phyloP scores from a whole-genome alignment of 2,329 filamentous ascomycete genomes.

The Fusarium anguioides region DNA sequence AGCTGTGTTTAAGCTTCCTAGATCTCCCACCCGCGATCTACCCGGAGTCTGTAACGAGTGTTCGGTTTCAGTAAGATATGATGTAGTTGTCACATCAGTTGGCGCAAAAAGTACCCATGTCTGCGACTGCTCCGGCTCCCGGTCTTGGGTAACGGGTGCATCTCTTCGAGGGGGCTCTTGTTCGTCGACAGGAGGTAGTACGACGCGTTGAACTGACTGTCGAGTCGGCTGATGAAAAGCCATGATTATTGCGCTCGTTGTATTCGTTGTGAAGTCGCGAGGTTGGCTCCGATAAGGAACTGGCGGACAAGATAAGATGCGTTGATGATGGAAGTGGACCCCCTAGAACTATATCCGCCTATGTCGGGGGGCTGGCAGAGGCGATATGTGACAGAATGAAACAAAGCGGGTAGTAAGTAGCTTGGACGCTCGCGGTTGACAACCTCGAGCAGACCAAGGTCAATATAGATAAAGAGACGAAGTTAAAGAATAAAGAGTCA shows the following conservation, averaged over 20 bases:
- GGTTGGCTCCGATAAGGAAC: slow-evolving; percentile 38
- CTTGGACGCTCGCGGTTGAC: slow-evolving; percentile 13
- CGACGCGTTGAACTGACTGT: slow-evolving; percentile 62
- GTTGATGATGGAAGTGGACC: slow-evolving; percentile 43
- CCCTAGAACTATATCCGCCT: slow-evolving; percentile 30
- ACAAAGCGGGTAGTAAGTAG: slow-evolving; percentile 1
- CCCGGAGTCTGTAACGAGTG: slow-evolving; percentile 73
- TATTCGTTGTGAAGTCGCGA: slow-evolving; percentile 24
- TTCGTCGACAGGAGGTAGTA: slow-evolving; percentile 55
- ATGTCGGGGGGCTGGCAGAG: slow-evolving; percentile 36
- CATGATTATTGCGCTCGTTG: slow-evolving; percentile 52
- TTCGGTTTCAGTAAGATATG: slow-evolving; percentile 76
- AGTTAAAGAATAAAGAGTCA: slow-evolving; percentile 1
- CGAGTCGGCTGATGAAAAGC: slow-evolving; percentile 71
- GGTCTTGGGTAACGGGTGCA: slow-evolving; percentile 47
- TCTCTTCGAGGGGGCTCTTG: slow-evolving; percentile 47
- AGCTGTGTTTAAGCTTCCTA: slow-evolving; percentile 79
- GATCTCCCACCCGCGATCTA: slow-evolving; percentile 80
- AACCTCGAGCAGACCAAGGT: slow-evolving; percentile 14
- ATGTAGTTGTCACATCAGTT: slow-evolving; percentile 70
- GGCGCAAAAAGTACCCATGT: slow-evolving; percentile 98
- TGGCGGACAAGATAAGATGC: slow-evolving; percentile 42
- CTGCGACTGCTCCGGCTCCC: slow-evolving; percentile 75
- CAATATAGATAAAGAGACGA: not conserved
- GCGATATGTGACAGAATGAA: slow-evolving; percentile 20